Conservation (phyloP, 129 eudicot species). For the Dittrichia graveolens region DNA sequence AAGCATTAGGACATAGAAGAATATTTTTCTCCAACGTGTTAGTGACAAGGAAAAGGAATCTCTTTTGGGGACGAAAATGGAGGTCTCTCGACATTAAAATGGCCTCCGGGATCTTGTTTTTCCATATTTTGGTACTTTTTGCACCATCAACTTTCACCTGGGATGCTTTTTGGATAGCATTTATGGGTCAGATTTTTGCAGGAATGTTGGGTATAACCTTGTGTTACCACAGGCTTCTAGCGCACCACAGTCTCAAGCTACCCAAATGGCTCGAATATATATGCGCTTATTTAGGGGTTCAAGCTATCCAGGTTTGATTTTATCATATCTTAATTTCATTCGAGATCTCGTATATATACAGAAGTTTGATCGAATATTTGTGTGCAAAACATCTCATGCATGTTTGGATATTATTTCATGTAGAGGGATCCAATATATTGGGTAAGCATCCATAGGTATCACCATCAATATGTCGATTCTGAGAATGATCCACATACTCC, state of each 20-base stretch:
- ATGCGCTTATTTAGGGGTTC: constrained; percentile 75
- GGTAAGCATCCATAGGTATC: constrained; percentile 81
- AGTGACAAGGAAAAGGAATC: constrained; percentile 15
- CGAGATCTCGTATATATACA: no score
- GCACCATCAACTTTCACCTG: constrained; percentile 18
- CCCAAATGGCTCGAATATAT: constrained; percentile 89
- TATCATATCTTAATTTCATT: neutral
- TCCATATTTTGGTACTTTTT: neutral
- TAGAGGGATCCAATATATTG: constrained; percentile 87
- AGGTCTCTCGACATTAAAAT: constrained; percentile 9
- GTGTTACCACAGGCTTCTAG: constrained; percentile 68
- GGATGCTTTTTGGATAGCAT: constrained; percentile 1
- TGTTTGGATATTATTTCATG: neutral
- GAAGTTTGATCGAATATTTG: no score
- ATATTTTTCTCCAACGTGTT: constrained; percentile 5
- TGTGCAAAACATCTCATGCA: neutral
- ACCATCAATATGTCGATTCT: constrained; percentile 73
- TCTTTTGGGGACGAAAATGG: constrained; percentile 18
- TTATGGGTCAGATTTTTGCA: constrained; percentile 45
- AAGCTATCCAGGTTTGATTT: constrained; percentile 62
- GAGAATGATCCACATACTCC: constrained; percentile 88
- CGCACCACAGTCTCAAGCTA: constrained; percentile 71
- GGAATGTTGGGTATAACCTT: constrained; percentile 74
- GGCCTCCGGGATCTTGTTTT: neutral
- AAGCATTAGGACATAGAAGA: neutral